Conservation (phyloP, 495 filamentous ascomycete genomes). For the Amniculicola lignicola region DNA sequence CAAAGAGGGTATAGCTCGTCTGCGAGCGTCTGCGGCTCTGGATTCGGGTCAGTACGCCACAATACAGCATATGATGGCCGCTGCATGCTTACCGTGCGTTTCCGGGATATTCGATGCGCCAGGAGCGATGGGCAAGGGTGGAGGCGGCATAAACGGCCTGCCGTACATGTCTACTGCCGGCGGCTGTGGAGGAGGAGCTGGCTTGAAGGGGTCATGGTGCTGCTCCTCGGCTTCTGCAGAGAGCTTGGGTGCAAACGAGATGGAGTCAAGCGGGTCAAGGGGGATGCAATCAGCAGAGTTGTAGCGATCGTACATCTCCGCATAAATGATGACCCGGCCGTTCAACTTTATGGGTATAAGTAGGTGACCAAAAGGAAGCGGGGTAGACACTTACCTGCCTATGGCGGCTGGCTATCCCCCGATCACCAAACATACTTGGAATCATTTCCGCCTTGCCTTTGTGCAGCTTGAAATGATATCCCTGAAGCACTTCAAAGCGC, state of each 20-base stretch:
- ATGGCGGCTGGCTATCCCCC: not conserved
- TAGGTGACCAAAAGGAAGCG: not conserved
- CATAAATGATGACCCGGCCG: constrained; percentile 28
- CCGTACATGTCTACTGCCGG: not conserved
- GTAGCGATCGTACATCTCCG: constrained; percentile 29
- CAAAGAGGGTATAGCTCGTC: constrained; percentile 38
- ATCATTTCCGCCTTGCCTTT: constrained; percentile 19
- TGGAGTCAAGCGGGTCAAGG: constrained; percentile 15
- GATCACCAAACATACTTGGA: constrained; percentile 5
- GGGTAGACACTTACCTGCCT: constrained; percentile 1
- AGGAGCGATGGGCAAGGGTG: not conserved
- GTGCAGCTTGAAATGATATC: constrained; percentile 63
- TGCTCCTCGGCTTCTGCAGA: not conserved
- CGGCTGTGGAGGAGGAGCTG: constrained; percentile 7
- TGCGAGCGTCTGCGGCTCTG: constrained; percentile 9
- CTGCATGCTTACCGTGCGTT: not conserved
- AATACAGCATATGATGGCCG: not conserved
- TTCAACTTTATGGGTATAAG: constrained; percentile 14
- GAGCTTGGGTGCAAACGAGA: constrained; percentile 17
- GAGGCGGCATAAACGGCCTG: not conserved
- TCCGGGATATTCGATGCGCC: not conserved
- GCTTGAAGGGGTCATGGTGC: constrained; percentile 3
- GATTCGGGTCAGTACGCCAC: not conserved
- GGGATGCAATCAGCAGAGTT: constrained; percentile 1
- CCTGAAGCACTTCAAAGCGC: constrained; percentile 46